A percentile compares a stretch with the other conserved stretches of the same genome.
These are phyloP conservation scores for Penicillium nordicum DNA, from an alignment of 2,329 filamentous ascomycete species.

Conservation along the genomic window DNA sequence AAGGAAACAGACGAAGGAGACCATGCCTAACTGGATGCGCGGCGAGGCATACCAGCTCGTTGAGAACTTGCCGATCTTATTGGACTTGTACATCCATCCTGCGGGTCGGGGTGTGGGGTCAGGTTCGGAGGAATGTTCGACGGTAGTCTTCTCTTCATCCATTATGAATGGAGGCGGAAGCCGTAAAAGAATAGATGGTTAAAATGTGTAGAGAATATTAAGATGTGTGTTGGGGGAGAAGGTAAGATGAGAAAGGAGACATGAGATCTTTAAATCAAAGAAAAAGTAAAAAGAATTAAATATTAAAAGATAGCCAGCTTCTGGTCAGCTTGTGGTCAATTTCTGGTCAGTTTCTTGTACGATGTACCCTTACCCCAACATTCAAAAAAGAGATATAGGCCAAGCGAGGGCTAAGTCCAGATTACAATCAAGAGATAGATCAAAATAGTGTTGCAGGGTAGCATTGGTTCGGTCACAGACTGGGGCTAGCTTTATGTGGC, in stretches of 20 bases:
- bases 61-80: constrained; percentile 49
- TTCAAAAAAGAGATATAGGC: not conserved
- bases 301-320: not conserved
- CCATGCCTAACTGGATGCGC: constrained; percentile 63
- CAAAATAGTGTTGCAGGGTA: constrained; percentile 1
- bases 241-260: not conserved
- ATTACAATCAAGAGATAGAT: not conserved
- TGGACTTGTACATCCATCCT: constrained; percentile 55
- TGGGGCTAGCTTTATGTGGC: not conserved
- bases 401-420: not conserved
- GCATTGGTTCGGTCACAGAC: constrained; percentile 1
- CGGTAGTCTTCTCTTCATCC: not conserved
- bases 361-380: not conserved
- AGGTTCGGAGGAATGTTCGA: not conserved
- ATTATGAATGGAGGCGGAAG: not conserved
- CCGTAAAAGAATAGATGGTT: not conserved
- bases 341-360: not conserved
- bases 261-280: not conserved
- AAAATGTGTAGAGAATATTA: not conserved
- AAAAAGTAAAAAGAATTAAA: not conserved
- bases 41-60: constrained; percentile 68
- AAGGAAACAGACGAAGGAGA: constrained; percentile 64
- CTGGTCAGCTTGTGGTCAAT: too few relatives aligned
- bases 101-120: constrained; percentile 8
- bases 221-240: not conserved